A percentile compares a stretch with the other conserved stretches of the same genome.
phyloP scores from a whole-genome alignment of 169 alveolate genomes.

The Plasmodium knowlesi region DNA sequence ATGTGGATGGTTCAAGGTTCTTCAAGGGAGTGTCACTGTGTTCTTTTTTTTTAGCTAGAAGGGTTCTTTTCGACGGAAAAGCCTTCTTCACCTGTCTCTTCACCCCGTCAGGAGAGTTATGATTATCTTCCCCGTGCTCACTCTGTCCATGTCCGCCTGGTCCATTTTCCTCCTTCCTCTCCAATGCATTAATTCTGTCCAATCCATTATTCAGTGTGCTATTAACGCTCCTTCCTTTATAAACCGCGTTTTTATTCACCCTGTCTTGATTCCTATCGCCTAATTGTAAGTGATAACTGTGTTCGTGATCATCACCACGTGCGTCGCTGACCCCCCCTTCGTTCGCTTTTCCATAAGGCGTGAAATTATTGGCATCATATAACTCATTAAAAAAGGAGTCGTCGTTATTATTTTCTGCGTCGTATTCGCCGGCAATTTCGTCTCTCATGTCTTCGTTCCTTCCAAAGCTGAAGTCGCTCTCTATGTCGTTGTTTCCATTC shows the following conservation, averaged over 20 bases:
- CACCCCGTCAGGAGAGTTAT: neutral
- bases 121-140: neutral
- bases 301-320: constrained; percentile 5
- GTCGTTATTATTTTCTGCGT: constrained; percentile 33
- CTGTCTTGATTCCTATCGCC: neutral
- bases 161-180: neutral
- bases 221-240: neutral
- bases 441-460: constrained; percentile 28
- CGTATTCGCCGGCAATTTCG: constrained; percentile 3
- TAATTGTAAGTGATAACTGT: neutral
- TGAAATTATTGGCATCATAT: constrained; percentile 18
- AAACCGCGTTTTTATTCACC: neutral
- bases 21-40: neutral
- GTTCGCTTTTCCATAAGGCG: constrained; percentile 3
- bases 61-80: constrained; percentile 9
- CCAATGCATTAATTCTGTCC: neutral
- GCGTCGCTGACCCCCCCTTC: constrained; percentile 15
- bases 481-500: constrained; percentile 42
- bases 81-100: neutral
- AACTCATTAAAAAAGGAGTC: constrained; percentile 48
- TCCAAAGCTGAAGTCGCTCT: constrained; percentile 74
- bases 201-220: neutral
- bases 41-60: constrained; percentile 29
- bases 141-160: neutral
- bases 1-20: constrained; percentile 66